A percentile compares a stretch with the other conserved stretches of the same genome.
Evolutionary conservation across 2,329 filamentous ascomycete species (phyloP).

Genomic region (Xenosphaeropsis pyriputrescens): DNA sequence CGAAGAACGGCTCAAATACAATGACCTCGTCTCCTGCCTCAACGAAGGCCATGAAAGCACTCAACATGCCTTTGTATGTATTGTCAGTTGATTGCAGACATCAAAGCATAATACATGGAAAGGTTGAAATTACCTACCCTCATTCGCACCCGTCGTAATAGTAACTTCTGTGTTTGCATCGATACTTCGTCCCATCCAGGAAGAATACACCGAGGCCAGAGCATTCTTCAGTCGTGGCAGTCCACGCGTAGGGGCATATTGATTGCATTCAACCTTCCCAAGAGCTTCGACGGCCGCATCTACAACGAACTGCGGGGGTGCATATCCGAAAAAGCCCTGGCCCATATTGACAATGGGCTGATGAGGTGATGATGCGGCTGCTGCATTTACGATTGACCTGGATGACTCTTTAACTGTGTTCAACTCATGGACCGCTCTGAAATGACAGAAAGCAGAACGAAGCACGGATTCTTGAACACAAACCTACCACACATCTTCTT

Average conservation of each 20-base stretch:
- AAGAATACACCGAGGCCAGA: constrained; percentile 76
- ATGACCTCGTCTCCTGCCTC: constrained; percentile 88
- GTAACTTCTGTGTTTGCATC: constrained; percentile 82
- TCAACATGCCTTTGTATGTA: constrained; percentile 47
- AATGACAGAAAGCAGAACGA: too few species aligned
- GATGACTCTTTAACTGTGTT: not conserved
- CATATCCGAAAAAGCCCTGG: constrained; percentile 70
- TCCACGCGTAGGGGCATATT: constrained; percentile 89
- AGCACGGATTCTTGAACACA: too few species aligned
- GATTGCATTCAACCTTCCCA: constrained; percentile 83
- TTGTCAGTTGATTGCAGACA: not conserved
- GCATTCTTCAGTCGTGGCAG: constrained; percentile 79
- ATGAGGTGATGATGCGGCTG: constrained; percentile 38
- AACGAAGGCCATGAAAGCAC: constrained; percentile 89
- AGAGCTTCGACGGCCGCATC: constrained; percentile 78
- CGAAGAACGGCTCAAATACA: constrained; percentile 91
- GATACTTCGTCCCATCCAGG: constrained; percentile 63
- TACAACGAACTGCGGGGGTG: constrained; percentile 75
- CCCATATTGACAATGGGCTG: constrained; percentile 47
- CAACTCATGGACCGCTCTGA: too few species aligned
- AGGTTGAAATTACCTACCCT: constrained; percentile 23
- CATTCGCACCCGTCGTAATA: constrained; percentile 77
- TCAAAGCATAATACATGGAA: not conserved
- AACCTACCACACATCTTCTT: constrained; percentile 33
- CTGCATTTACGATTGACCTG: constrained; percentile 42